Base-by-base conservation (phyloP, 257 asterid species). In the Capsicum rhomboideum region DNA sequence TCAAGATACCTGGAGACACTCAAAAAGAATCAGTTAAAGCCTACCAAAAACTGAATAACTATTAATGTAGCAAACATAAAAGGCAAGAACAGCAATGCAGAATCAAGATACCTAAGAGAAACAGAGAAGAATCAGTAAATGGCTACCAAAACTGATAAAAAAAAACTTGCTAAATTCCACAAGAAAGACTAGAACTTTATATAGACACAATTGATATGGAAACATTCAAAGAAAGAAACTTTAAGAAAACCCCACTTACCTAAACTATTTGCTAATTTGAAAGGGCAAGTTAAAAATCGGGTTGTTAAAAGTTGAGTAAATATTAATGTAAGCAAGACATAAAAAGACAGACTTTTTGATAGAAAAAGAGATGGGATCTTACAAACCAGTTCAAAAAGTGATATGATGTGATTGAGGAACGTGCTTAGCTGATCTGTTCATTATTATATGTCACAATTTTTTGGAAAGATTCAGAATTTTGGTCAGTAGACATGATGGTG, bases 401-500 rank as follows among this genome's bases (percentile, higher is more conserved):
- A 40, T 40, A 7, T 40, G 44, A 17, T 77, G 81, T 77, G 81
- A 77, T 61, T 40, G 21, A 77, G 10, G 82, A 90, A 93, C 95
- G 93, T 93, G 97, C 89, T 74, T 68, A 79, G 92, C 89, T 89
- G 87, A 89, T 88, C 93, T 90, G 85, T 88, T 74, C 58, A 77
- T 50, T 77, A 77, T 77, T 77, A n/a, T 50, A 29, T 42, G 18
- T 18, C 8, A 34, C 46, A 0, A 55, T 7, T 23, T 12, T 52
- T 42, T 6, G 40, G 77, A 31, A 85, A 85, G 78, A 82, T 64
- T 64, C 83, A 40, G 26, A 78, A 79, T 58, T n/a, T 59, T 53
- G 80, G 59, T 23, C 14, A 66, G 46, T 28, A 26, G 46, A 49
- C 81, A 75, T 75, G 44, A 75, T n/a, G 50, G 64, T 50, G 16